Percentiles rank a stretch among this genome's conserved stretches.
These are phyloP conservation scores for Candida yuanshanica DNA, from an alignment of 805 yeast genomes.

Conservation along the genomic window DNA sequence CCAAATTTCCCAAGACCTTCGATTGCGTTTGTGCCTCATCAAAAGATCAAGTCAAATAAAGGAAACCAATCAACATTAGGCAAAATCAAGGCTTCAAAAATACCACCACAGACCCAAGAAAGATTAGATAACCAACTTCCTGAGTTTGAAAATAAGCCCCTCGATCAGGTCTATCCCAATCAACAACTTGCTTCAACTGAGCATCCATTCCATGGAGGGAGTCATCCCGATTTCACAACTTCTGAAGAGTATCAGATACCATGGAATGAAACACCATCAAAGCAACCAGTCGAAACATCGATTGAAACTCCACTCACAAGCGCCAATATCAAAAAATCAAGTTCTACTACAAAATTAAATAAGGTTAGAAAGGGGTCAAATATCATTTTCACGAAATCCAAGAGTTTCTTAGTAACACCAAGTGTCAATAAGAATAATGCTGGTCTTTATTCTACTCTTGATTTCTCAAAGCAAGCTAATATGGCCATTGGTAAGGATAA, in stretches of 20 bases:
- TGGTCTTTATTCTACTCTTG: slow-evolving; percentile 19
- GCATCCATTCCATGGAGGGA: not conserved
- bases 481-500: not conserved
- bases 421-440: not conserved
- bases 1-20: not conserved
- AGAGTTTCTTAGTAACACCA: slow-evolving; percentile 15
- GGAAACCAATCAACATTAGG: not conserved
- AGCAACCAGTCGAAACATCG: not conserved
- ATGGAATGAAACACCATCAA: not conserved
- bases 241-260: not conserved
- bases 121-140: not conserved
- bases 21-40: not conserved
- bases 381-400: slow-evolving; percentile 18
- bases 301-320: slow-evolving; percentile 2
- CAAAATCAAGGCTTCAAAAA: not conserved
- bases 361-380: slow-evolving; percentile 18
- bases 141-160: not conserved
- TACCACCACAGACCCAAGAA: not conserved
- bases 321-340: slow-evolving; percentile 11
- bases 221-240: not conserved
- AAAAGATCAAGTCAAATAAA: not conserved
- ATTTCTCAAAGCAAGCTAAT: slow-evolving; percentile 16
- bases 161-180: not conserved
- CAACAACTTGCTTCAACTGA: not conserved
- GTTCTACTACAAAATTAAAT: slow-evolving; percentile 19